Evolutionary conservation across 805 yeast genomes (phyloP).

Genomic region (Lipomyces chichibuensis): DNA sequence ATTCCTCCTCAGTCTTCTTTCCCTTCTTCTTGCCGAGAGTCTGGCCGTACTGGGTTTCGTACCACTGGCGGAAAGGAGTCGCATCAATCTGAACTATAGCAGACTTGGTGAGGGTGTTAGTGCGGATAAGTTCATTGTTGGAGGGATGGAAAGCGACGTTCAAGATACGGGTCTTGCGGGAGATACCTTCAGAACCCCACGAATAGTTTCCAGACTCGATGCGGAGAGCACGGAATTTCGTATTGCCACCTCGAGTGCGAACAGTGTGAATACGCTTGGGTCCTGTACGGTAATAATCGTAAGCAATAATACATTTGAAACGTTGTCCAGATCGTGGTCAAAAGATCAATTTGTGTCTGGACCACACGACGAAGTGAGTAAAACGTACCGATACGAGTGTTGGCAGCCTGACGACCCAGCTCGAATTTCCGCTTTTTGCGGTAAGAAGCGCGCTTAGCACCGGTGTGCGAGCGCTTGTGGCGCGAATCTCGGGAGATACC

Average conservation of each 20-base stretch:
- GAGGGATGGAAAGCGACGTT: slow-evolving; percentile 99
- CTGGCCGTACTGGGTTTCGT: slow-evolving; percentile 96
- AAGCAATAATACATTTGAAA: not conserved
- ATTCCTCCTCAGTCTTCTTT: slow-evolving; percentile 44
- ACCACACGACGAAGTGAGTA: not conserved
- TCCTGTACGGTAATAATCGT: slow-evolving; percentile 45
- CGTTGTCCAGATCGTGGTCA: not conserved
- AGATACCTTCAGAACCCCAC: slow-evolving; percentile 98
- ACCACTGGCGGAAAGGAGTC: slow-evolving; percentile 99
- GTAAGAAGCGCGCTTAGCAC: slow-evolving; percentile 99
- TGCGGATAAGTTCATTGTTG: slow-evolving; percentile 99
- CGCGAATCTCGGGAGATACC: slow-evolving; percentile 99
- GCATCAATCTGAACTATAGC: slow-evolving; percentile 99
- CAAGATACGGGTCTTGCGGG: slow-evolving; percentile 98
- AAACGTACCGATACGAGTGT: slow-evolving; percentile 83
- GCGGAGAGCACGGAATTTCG: slow-evolving; percentile 99
- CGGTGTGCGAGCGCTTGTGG: slow-evolving; percentile 99
- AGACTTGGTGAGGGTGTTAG: slow-evolving; percentile 98
- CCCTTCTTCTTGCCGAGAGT: slow-evolving; percentile 81
- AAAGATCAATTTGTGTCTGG: not conserved
- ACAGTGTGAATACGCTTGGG: slow-evolving; percentile 98
- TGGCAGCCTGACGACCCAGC: slow-evolving; percentile 99
- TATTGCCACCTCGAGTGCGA: slow-evolving; percentile 99
- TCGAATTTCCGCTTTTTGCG: slow-evolving; percentile 99
- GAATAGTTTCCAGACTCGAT: slow-evolving; percentile 95